phyloP scores from a whole-genome alignment of 257 asterid genomes.

The Penstemon newberryi region DNA sequence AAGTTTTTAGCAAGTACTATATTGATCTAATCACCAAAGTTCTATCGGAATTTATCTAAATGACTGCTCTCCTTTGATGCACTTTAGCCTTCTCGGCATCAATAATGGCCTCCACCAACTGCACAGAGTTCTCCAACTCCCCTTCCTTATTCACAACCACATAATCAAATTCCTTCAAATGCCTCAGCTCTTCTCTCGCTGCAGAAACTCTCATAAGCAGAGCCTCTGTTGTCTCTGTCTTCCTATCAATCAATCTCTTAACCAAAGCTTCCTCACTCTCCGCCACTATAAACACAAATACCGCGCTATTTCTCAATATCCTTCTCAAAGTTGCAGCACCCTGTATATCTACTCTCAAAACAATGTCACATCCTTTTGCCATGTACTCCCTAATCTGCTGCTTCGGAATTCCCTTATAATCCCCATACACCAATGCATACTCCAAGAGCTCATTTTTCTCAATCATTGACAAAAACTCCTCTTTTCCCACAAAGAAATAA shows the following conservation, averaged over 20 bases:
- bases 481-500: slow-evolving; percentile 70
- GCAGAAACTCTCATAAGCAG: slow-evolving; percentile 80
- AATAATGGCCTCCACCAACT: slow-evolving; percentile 72
- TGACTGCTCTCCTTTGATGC: slow-evolving; percentile 51
- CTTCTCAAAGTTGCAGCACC: slow-evolving; percentile 78
- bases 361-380: slow-evolving; percentile 81
- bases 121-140: slow-evolving; percentile 72
- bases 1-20: neutral
- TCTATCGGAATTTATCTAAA: slow-evolving; percentile 30
- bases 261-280: slow-evolving; percentile 97
- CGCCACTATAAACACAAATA: slow-evolving; percentile 79
- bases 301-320: slow-evolving; percentile 60
- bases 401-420: slow-evolving; percentile 81
- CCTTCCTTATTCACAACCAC: slow-evolving; percentile 93
- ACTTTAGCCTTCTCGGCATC: slow-evolving; percentile 97
- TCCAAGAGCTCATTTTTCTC: slow-evolving; percentile 73
- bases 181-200: slow-evolving; percentile 84
- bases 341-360: slow-evolving; percentile 90
- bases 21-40: slow-evolving; percentile 24
- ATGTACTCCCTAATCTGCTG: slow-evolving; percentile 81
- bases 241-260: slow-evolving; percentile 80
- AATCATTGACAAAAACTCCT: slow-evolving; percentile 74
- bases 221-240: slow-evolving; percentile 72
- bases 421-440: slow-evolving; percentile 94
- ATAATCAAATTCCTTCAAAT: slow-evolving; percentile 77